Evolutionary conservation across 176 grass and related monocot genomes (phyloP).

Genomic region (Ampelocalamus luodianensis): DNA sequence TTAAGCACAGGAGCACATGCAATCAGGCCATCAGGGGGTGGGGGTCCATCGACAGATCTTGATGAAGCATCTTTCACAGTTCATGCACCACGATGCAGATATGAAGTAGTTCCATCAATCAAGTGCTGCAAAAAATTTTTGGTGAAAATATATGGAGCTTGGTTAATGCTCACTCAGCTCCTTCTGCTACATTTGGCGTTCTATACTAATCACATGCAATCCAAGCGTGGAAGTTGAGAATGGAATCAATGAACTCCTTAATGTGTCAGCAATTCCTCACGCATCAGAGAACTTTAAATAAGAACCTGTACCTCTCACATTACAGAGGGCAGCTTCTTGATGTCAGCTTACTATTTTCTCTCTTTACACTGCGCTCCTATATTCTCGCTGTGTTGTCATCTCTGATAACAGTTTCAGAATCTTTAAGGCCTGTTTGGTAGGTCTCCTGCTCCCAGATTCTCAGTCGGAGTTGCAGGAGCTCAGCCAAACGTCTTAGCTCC

Average conservation of each 20-base stretch:
- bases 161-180: not conserved
- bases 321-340: conserved; percentile 1
- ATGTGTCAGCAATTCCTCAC: not conserved
- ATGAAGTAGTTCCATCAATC: conserved; percentile 20
- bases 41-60: not conserved
- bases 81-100: conserved; percentile 16
- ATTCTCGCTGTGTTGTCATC: conserved; percentile 16
- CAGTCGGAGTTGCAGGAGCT: too few relatives aligned
- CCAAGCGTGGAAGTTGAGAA: conserved; percentile 21
- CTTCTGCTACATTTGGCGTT: not conserved
- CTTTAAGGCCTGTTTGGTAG: too few relatives aligned
- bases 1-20: conserved; percentile 26
- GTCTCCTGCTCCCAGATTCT: too few relatives aligned
- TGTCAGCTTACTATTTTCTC: not conserved
- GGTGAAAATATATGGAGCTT: not conserved
- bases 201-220: conserved; percentile 14
- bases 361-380: not conserved
- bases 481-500: too few relatives aligned
- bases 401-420: conserved; percentile 36
- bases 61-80: conserved; percentile 30
- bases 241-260: conserved; percentile 38
- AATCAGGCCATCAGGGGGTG: conserved; percentile 11
- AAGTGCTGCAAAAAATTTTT: not conserved
- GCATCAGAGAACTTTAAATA: conserved; percentile 37
- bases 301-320: not conserved